Evolutionary conservation across 2,329 filamentous ascomycete genomes (phyloP).

Genomic region (Talaromyces rugulosus): DNA sequence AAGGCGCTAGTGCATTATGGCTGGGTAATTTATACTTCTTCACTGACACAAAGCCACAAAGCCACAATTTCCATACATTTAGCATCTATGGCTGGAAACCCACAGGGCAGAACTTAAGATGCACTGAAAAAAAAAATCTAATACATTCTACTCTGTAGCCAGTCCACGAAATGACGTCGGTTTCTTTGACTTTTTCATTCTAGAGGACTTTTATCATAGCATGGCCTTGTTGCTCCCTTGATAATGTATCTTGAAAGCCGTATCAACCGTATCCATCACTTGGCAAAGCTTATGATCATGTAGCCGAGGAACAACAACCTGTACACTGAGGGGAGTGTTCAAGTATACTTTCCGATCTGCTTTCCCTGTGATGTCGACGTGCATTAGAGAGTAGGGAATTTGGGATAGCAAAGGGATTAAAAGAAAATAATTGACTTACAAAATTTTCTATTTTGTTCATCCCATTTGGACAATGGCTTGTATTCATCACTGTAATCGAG

Average conservation of each 20-base stretch:
- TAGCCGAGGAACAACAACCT: constrained; percentile 53
- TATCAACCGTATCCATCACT: constrained; percentile 53
- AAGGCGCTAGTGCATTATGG: too few relatives aligned
- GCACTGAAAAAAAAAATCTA: not conserved
- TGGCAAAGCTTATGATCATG: constrained; percentile 52
- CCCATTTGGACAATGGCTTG: constrained; percentile 49
- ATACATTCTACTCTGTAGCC: not conserved
- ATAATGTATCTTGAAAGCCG: constrained; percentile 20
- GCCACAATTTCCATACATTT: too few relatives aligned
- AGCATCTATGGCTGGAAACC: too few relatives aligned
- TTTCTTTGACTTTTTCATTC: not conserved
- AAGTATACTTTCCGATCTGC: constrained; percentile 53
- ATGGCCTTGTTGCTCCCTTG: not conserved
- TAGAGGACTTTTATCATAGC: not conserved
- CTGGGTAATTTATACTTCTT: too few relatives aligned
- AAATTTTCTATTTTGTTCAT: constrained; percentile 55
- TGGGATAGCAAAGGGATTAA: not conserved
- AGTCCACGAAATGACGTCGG: not conserved
- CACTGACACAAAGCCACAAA: too few relatives aligned
- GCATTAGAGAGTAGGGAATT: not conserved
- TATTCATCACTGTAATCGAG: constrained; percentile 47
- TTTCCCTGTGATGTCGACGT: constrained; percentile 42
- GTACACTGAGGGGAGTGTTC: constrained; percentile 52
- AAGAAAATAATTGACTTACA: constrained; percentile 39
- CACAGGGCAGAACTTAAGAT: too few relatives aligned